Percentiles rank a stretch among this genome's conserved stretches.
These are phyloP conservation scores for Xylaria hypoxylon DNA, from an alignment of 2,329 filamentous ascomycete species.

Conservation along the genomic window DNA sequence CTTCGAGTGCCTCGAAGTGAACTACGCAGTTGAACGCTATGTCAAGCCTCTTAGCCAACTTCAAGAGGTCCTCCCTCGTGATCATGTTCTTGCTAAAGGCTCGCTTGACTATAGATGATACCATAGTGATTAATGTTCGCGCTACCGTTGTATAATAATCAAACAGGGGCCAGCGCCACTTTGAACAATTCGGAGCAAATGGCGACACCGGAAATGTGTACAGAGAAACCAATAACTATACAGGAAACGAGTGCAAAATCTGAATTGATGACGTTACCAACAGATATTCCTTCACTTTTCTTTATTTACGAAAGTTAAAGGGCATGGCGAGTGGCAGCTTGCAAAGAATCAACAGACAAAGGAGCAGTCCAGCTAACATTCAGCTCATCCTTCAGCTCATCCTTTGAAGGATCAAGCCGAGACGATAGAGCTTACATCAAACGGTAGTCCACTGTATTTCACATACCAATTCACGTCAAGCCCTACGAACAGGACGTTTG, in stretches of 20 bases:
- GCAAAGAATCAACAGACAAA: slow-evolving; percentile 8
- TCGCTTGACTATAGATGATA: slow-evolving; percentile 6
- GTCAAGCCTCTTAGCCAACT: slow-evolving; percentile 14
- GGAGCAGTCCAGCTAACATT: background rate
- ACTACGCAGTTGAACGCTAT: slow-evolving; percentile 21
- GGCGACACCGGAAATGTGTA: background rate
- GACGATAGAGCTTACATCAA: background rate
- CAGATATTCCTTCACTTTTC: background rate
- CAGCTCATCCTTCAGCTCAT: background rate
- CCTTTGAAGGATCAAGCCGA: too few relatives aligned
- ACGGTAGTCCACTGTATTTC: background rate
- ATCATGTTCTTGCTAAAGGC: slow-evolving; percentile 17
- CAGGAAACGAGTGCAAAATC: too few relatives aligned
- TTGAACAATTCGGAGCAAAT: background rate
- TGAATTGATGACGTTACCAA: background rate
- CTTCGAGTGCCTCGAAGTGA: slow-evolving; percentile 32
- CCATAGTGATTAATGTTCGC: background rate
- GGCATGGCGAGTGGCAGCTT: too few relatives aligned
- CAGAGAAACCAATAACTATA: background rate
- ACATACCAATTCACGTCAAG: background rate
- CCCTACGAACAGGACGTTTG: background rate
- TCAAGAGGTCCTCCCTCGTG: slow-evolving; percentile 16
- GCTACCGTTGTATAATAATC: background rate
- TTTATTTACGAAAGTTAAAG: slow-evolving; percentile 12
- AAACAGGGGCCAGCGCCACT: background rate